phyloP scores from a whole-genome alignment of 352 stramenopile genomes.

The Globisporangium uncinulatum region DNA sequence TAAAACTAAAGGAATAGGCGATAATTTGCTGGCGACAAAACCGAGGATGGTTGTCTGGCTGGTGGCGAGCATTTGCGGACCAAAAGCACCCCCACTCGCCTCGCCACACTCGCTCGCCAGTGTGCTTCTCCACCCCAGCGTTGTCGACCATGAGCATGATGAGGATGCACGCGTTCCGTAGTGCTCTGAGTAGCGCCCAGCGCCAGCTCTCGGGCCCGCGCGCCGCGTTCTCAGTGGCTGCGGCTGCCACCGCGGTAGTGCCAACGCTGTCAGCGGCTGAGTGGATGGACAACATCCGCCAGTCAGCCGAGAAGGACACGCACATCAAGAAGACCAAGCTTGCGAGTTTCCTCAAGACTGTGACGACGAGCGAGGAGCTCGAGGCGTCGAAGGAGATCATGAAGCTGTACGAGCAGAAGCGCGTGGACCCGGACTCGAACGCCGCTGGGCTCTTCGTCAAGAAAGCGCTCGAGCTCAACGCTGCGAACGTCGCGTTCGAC shows the following conservation, averaged over 20 bases:
- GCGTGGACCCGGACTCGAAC: slow-evolving; percentile 71
- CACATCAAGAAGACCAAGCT: slow-evolving; percentile 82
- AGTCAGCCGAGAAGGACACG: slow-evolving; percentile 64
- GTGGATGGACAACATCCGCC: slow-evolving; percentile 80
- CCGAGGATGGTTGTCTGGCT: no score
- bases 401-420: slow-evolving; percentile 86
- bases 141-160: slow-evolving; percentile 10
- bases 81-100: background rate
- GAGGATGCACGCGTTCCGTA: slow-evolving; percentile 66
- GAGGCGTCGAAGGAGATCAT: slow-evolving; percentile 81
- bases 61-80: background rate
- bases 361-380: slow-evolving; percentile 76
- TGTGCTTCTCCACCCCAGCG: background rate
- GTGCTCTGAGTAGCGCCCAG: slow-evolving; percentile 42
- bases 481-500: slow-evolving; percentile 64
- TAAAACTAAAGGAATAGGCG: no score
- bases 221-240: slow-evolving; percentile 29
- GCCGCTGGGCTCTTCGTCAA: slow-evolving; percentile 77
- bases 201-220: slow-evolving; percentile 38
- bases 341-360: slow-evolving; percentile 76
- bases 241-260: slow-evolving; percentile 17
- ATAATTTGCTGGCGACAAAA: no score
- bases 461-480: slow-evolving; percentile 77
- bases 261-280: slow-evolving; percentile 54
- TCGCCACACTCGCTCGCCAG: background rate